phyloP scores from a whole-genome alignment of 2,329 filamentous ascomycete species.

The Ascochyta pisi region DNA sequence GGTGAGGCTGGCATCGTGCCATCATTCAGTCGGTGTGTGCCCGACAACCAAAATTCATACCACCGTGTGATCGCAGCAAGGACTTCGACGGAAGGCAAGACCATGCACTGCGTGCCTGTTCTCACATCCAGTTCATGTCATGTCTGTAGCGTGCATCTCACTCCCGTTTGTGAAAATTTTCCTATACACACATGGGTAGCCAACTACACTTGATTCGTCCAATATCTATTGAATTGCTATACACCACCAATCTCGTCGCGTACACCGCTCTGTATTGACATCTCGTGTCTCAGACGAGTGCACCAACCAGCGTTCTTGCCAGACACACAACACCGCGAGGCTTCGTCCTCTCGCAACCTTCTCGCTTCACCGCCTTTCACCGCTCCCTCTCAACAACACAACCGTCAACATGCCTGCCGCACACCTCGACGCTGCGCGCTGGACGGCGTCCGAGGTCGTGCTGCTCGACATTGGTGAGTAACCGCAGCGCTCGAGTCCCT shows the following conservation, averaged over 20 bases:
- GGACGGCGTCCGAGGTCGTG: constrained; percentile 54
- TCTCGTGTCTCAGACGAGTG: constrained; percentile 27
- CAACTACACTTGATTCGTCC: constrained; percentile 13
- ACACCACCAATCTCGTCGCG: constrained; percentile 28
- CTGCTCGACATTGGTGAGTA: constrained; percentile 67
- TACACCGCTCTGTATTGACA: constrained; percentile 40
- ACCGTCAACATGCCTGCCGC: constrained; percentile 37
- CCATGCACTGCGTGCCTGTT: constrained; percentile 5
- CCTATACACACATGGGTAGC: constrained; percentile 24
- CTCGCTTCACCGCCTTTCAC: constrained; percentile 45
- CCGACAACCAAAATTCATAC: constrained; percentile 9
- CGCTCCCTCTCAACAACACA: constrained; percentile 28
- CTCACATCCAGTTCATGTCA: constrained; percentile 14
- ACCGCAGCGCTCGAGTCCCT: constrained; percentile 24
- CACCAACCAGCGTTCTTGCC: constrained; percentile 39
- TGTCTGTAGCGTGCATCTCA: constrained; percentile 19
- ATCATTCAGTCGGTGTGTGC: constrained; percentile 18
- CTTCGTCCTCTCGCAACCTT: constrained; percentile 31
- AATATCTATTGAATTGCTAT: constrained; percentile 18
- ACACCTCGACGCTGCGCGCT: constrained; percentile 38
- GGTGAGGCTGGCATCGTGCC: constrained; percentile 7
- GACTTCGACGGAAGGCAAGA: constrained; percentile 3
- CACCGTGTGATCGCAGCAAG: constrained; percentile 19
- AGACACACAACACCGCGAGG: constrained; percentile 29
- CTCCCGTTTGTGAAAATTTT: constrained; percentile 29